These are phyloP conservation scores for Tagetes patula DNA, from an alignment of 129 eudicot genomes.

Conservation along the genomic window DNA sequence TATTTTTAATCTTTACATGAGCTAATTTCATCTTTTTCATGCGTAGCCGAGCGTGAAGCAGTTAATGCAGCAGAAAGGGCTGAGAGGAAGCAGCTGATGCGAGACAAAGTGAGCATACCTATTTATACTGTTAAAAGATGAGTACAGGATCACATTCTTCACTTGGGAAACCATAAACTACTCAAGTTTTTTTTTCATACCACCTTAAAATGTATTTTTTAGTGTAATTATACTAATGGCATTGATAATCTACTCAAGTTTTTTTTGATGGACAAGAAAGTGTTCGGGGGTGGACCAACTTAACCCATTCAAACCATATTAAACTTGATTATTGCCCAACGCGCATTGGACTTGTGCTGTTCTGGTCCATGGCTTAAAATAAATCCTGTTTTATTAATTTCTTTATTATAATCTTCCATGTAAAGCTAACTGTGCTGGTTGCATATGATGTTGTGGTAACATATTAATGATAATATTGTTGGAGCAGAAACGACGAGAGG, in stretches of 20 bases:
- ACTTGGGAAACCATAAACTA: neutral
- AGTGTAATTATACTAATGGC: neutral
- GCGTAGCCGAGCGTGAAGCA: conserved; percentile 88
- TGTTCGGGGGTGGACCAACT: neutral
- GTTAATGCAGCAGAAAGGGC: conserved; percentile 93
- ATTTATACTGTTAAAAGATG: neutral
- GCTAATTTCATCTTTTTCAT: conserved; percentile 25
- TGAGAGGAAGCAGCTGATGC: conserved; percentile 77
- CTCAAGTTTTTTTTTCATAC: neutral
- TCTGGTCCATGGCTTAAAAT: too few species aligned
- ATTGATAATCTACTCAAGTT: neutral
- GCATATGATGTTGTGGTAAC: conserved; percentile 7
- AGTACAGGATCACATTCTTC: neutral
- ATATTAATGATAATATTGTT: neutral
- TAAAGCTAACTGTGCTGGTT: neutral
- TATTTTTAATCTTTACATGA: conserved; percentile 7
- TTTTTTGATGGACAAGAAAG: neutral
- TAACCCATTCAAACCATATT: neutral
- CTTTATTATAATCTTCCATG: neutral
- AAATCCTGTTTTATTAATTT: neutral
- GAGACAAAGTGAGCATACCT: conserved; percentile 71
- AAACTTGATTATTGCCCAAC: neutral
- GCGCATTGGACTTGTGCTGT: neutral
- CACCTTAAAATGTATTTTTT: neutral
- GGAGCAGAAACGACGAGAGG: conserved; percentile 83